Base-by-base conservation (phyloP, 768 basidiomycete species). In the Boletus rubescentipes region DNA sequence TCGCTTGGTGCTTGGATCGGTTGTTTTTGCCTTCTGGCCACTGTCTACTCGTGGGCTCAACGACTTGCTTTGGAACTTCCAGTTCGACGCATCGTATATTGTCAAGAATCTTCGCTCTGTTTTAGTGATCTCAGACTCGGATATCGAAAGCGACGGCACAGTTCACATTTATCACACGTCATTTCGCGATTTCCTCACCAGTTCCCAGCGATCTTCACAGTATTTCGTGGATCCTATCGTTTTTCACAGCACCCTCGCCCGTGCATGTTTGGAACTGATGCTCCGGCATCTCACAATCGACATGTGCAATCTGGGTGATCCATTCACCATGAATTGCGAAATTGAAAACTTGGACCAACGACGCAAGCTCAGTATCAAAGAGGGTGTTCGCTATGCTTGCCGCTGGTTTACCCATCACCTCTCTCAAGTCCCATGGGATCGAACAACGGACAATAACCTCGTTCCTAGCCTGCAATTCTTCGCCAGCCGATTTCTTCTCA, bases 121-220 rank as follows among this genome's bases (percentile, higher is more conserved):
- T 5, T 51, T 63, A 31, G 29, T 54, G 40, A 40, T 54, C 29
- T 53, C 61, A 16, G 42, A 53, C 39, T 53, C 44, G 4, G 46
- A 45, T 18, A 31, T 5, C 30, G 46, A 48, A 52, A 34, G 29
- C 6, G 46, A 60, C 8, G 57, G 58, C 34, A 35, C 51, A n/a
- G 32, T 63, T 49, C 46, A 58, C 29, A 40, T 63, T 29, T 63
- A 63, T 40, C 61, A 63, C 32, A 63, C 61, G 11, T 63, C 61
- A 14, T 63, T 63, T 37, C 57, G 61, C 15, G 61, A 63, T 32
- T 63, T 63, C 49, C 57, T 63, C 49, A 53, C 61, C 12, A 46
- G 36, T 18, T 9, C 51, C 2, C 36, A 39, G 20, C 61, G 61
- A 54, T 63, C 61, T 37, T 43, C 18, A 40, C 47, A 46, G 40